These are phyloP conservation scores for Aureobasidium namibiae DNA, from an alignment of 2,329 filamentous ascomycete species.

Conservation along the genomic window DNA sequence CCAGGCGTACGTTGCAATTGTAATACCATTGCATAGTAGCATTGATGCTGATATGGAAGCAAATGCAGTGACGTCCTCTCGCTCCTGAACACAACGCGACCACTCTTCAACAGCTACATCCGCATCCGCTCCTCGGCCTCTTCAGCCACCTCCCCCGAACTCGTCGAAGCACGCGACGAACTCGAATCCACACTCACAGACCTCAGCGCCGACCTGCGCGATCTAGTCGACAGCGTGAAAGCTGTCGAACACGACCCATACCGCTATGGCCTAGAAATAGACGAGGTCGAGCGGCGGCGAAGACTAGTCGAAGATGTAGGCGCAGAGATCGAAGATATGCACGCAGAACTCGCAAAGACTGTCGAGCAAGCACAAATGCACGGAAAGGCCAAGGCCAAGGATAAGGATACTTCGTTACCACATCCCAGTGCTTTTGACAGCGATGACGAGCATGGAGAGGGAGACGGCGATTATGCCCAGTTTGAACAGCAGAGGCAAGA, in stretches of 20 bases:
- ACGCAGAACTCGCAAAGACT: constrained; percentile 63
- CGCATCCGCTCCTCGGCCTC: constrained; percentile 84
- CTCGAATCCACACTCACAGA: constrained; percentile 68
- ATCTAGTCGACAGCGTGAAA: constrained; percentile 78
- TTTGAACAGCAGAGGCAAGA: constrained; percentile 89
- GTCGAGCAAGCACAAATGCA: constrained; percentile 33
- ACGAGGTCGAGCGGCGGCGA: constrained; percentile 73
- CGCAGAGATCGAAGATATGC: constrained; percentile 82
- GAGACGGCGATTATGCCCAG: constrained; percentile 51
- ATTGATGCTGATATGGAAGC: neutral
- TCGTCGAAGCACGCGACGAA: constrained; percentile 58
- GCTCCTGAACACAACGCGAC: constrained; percentile 70
- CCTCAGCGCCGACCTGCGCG: constrained; percentile 74
- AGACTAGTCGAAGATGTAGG: constrained; percentile 84
- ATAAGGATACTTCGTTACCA: constrained; percentile 51
- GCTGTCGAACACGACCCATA: constrained; percentile 83
- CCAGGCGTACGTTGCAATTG: constrained; percentile 31
- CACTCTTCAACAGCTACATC: constrained; percentile 88
- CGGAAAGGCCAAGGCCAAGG: constrained; percentile 31
- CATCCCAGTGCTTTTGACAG: constrained; percentile 48
- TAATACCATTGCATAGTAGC: neutral
- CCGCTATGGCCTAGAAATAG: constrained; percentile 73
- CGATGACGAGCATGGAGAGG: constrained; percentile 36
- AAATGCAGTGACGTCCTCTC: constrained; percentile 72
- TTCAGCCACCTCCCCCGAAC: constrained; percentile 60